A percentile compares a stretch with the other conserved stretches of the same genome.
phyloP scores from a whole-genome alignment of 768 basidiomycete species.

The Leccinum longicurvipes region DNA sequence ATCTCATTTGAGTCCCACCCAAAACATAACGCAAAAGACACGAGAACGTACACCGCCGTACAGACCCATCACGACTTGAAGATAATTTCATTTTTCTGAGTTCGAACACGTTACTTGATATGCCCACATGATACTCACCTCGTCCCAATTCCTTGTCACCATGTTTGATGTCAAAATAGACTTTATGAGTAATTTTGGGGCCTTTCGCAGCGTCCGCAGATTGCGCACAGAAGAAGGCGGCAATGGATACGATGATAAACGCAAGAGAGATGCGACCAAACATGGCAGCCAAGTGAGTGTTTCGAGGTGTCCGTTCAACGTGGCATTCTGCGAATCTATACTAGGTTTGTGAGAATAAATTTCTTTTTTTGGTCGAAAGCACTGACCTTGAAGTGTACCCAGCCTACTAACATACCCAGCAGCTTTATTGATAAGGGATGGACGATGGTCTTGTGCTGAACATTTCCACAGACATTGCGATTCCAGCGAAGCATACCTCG shows the following conservation, averaged over 20 bases:
- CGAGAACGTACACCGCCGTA: slow-evolving; percentile 71
- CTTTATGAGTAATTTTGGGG: slow-evolving; percentile 87
- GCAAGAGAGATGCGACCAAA: slow-evolving; percentile 61
- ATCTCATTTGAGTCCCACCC: neutral
- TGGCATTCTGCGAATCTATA: neutral
- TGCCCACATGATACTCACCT: slow-evolving; percentile 42
- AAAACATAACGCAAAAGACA: neutral
- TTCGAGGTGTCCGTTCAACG: slow-evolving; percentile 20
- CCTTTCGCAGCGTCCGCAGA: slow-evolving; percentile 79
- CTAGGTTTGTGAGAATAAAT: slow-evolving; percentile 18
- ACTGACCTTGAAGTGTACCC: too few species aligned
- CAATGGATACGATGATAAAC: slow-evolving; percentile 59
- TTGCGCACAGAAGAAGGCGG: slow-evolving; percentile 68
- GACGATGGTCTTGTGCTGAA: slow-evolving; percentile 78
- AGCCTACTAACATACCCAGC: neutral
- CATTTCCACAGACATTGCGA: slow-evolving; percentile 44
- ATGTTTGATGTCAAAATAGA: slow-evolving; percentile 94
- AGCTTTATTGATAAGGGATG: slow-evolving; percentile 35
- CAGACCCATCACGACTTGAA: slow-evolving; percentile 77
- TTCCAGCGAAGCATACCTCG: slow-evolving; percentile 24
- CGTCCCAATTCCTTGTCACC: slow-evolving; percentile 85
- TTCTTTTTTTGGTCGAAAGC: slow-evolving; percentile 15
- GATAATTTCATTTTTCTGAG: slow-evolving; percentile 7
- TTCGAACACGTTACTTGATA: neutral
- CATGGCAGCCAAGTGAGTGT: slow-evolving; percentile 31